Base-by-base conservation (phyloP, 106 monocot species). In the Dendrobium officinale region DNA sequence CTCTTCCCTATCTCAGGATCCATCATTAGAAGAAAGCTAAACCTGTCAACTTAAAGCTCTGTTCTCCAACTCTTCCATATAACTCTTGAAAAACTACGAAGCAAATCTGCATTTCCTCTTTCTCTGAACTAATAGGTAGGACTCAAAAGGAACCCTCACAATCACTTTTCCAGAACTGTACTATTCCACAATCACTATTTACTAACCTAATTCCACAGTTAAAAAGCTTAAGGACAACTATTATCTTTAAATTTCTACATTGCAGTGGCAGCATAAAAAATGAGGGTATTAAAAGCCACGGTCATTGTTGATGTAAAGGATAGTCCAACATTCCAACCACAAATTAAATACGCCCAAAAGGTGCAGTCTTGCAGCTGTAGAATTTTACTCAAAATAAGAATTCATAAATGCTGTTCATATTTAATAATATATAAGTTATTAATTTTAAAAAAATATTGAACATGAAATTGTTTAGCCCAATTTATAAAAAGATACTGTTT, bases 1-100 rank as follows among this genome's bases (percentile, higher is more conserved):
- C 18, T 19, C 43, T 76, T 76, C 20, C 76, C 59, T 45, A 17
- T 18, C 75, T 82, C 76, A 61, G 44, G 41, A 82, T 82, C 81
- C 81, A 82, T 82, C 18, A 72, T 19, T 24, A 64, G 24, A 26
- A 42, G 43, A 75, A 75, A n/a, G 44, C 41, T 43, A 44, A 18
- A 33, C 15, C 43, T n/a, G 20, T 44, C 8, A 17, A 75, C 74
- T 41, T 31, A 20, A 3, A 43, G 18, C 31, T 75, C 7, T 44
- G 74, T 33, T 75, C 15, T 75, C 74, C 43, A 7, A 6, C n/a
- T 20, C 43, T 44, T 44, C 41, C 74, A 75, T 75, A n/a, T 7
- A 43, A 75, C 43, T 1, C 16, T 44, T 4, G 5, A 26, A 17
- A 5, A 75, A 16, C 17, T 17, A 17, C 42, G 74, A 19, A 75